These are phyloP conservation scores for Theileria parva DNA, from an alignment of 169 alveolate genomes.

Conservation along the genomic window DNA sequence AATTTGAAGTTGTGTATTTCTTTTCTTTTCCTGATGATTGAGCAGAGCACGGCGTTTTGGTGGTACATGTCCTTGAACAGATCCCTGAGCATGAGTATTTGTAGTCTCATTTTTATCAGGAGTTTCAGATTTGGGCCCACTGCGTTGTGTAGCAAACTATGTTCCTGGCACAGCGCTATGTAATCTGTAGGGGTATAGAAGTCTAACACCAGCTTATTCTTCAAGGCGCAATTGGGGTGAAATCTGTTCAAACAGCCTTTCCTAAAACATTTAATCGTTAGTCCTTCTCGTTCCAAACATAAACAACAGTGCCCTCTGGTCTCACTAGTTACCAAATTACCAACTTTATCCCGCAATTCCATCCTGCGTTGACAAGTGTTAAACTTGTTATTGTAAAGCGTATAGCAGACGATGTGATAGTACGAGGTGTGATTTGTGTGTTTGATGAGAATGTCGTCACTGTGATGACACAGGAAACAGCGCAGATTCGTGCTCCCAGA, in stretches of 20 bases:
- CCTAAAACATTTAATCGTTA: slow-evolving; percentile 38
- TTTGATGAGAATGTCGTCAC: slow-evolving; percentile 3
- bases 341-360: no score
- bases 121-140: slow-evolving; percentile 49
- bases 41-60: slow-evolving; percentile 64
- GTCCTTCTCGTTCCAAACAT: slow-evolving; percentile 30
- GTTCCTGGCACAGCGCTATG: slow-evolving; percentile 59
- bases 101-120: slow-evolving; percentile 29
- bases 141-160: slow-evolving; percentile 37
- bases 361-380: background rate
- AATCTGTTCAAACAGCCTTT: slow-evolving; percentile 31
- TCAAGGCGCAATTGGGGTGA: slow-evolving; percentile 54
- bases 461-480: background rate
- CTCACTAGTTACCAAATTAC: no score
- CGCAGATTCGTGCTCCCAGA: background rate
- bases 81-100: slow-evolving; percentile 25
- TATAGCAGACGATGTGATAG: background rate
- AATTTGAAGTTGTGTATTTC: slow-evolving; percentile 67
- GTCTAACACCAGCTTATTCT: slow-evolving; percentile 31
- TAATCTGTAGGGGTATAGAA: slow-evolving; percentile 29
- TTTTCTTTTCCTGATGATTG: slow-evolving; percentile 70
- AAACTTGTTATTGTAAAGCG: background rate
- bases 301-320: slow-evolving; percentile 17
- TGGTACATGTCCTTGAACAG: slow-evolving; percentile 35
- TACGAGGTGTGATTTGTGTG: background rate